Percentiles rank a stretch among this genome's conserved stretches.
Evolutionary conservation across 768 basidiomycete genomes (phyloP).

Genomic region (Trichaptum fuscoviolaceum): DNA sequence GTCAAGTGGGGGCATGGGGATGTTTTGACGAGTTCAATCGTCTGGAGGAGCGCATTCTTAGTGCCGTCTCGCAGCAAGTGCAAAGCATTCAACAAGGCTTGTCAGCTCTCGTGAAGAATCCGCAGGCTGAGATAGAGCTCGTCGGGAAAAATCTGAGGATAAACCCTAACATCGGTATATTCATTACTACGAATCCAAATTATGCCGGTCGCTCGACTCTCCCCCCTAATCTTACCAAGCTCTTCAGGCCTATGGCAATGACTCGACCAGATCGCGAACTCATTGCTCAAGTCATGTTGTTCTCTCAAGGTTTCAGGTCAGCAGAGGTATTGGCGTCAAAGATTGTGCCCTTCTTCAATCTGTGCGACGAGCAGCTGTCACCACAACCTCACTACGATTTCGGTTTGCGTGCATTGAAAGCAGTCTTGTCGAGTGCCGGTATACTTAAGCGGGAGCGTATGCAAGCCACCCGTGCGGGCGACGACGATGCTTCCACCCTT

Average conservation of each 20-base stretch:
- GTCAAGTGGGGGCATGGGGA: constrained; percentile 99
- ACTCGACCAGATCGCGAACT: constrained; percentile 96
- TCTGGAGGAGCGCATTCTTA: constrained; percentile 94
- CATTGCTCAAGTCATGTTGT: constrained; percentile 98
- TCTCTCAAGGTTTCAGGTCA: constrained; percentile 98
- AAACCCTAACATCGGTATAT: constrained; percentile 96
- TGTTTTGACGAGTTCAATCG: constrained; percentile 98
- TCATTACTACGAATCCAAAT: constrained; percentile 98
- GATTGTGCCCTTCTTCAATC: constrained; percentile 98
- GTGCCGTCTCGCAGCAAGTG: constrained; percentile 97
- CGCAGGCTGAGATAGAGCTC: constrained; percentile 87
- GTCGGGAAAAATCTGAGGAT: constrained; percentile 92
- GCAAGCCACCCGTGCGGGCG: constrained; percentile 35
- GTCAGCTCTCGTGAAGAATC: constrained; percentile 74
- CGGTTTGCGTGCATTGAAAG: constrained; percentile 94
- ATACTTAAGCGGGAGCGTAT: constrained; percentile 92
- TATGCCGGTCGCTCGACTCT: constrained; percentile 95
- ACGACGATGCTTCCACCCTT: constrained; percentile 45
- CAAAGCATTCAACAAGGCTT: constrained; percentile 98
- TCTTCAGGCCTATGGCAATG: constrained; percentile 99
- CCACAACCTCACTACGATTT: constrained; percentile 99
- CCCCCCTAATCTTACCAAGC: constrained; percentile 83
- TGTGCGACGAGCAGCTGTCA: constrained; percentile 95
- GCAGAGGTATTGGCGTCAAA: constrained; percentile 97
- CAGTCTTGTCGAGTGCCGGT: constrained; percentile 94